Conservation (phyloP, 129 eudicot species). For the Deinandra increscens region DNA sequence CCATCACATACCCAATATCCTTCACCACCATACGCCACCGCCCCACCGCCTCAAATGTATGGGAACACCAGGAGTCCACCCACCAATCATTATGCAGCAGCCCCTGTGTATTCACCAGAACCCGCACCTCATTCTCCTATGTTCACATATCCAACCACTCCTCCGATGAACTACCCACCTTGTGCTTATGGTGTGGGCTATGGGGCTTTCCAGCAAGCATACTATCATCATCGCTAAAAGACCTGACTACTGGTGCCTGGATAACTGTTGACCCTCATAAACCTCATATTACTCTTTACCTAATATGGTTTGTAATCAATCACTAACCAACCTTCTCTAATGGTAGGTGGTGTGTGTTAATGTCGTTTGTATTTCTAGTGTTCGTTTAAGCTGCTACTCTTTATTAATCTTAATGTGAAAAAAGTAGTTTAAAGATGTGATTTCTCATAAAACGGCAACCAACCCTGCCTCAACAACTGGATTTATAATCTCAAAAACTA, state of each 20-base stretch:
- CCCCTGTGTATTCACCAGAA: constrained; percentile 50
- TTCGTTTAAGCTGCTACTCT: constrained; percentile 48
- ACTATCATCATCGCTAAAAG: constrained; percentile 45
- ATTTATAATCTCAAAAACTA: not conserved
- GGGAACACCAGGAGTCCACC: constrained; percentile 65
- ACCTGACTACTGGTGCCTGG: not conserved
- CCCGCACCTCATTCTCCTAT: constrained; percentile 37
- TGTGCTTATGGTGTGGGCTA: constrained; percentile 62
- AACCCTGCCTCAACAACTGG: not conserved
- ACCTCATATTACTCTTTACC: constrained; percentile 21
- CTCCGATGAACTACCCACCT: constrained; percentile 57
- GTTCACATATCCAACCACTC: constrained; percentile 58
- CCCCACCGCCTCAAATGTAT: constrained; percentile 45
- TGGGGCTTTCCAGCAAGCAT: constrained; percentile 60
- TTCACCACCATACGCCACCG: constrained; percentile 38
- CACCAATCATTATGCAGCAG: constrained; percentile 18
- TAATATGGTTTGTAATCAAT: constrained; percentile 60
- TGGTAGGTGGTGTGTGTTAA: constrained; percentile 62
- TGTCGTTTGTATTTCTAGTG: constrained; percentile 63
- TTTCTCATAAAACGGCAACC: not conserved
- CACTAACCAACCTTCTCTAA: constrained; percentile 61
- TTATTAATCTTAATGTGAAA: constrained; percentile 53
- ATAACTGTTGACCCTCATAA: constrained; percentile 11
- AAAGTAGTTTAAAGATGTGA: constrained; percentile 27
- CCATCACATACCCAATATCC: constrained; percentile 79